Evolutionary conservation across 768 basidiomycete species (phyloP).

Genomic region (Pholiota molesta): DNA sequence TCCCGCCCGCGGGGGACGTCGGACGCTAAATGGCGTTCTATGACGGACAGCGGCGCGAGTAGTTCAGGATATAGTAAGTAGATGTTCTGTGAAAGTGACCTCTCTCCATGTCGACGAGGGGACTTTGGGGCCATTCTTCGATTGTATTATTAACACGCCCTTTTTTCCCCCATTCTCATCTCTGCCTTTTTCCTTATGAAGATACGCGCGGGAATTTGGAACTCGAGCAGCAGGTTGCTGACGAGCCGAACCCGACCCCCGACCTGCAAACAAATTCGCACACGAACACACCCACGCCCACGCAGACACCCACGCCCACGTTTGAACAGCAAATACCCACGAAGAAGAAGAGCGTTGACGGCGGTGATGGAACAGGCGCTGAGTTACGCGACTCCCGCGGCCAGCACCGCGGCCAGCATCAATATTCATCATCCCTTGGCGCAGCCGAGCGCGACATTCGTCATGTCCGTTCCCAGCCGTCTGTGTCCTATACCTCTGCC

Average conservation of each 20-base stretch:
- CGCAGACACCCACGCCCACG: neutral
- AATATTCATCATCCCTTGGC: neutral
- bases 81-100: conserved; percentile 12
- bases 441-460: conserved; percentile 2
- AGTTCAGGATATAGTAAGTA: conserved; percentile 35
- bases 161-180: neutral
- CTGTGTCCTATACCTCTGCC: neutral
- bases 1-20: conserved; percentile 73
- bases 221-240: neutral
- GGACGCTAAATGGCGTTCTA: conserved; percentile 58
- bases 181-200: neutral
- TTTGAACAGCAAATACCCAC: conserved; percentile 8
- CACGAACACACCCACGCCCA: neutral
- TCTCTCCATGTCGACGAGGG: conserved; percentile 1
- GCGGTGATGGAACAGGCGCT: neutral
- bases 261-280: neutral
- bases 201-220: conserved; percentile 8
- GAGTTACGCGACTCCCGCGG: neutral
- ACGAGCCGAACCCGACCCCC: neutral
- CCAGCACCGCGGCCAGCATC: neutral
- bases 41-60: conserved; percentile 28
- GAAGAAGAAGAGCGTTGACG: conserved; percentile 6
- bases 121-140: neutral
- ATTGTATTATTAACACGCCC: conserved; percentile 9
- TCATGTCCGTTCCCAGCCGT: conserved; percentile 1